Conservation (phyloP, 2,329 filamentous ascomycete species). For the Penicillium sclerotigenum region DNA sequence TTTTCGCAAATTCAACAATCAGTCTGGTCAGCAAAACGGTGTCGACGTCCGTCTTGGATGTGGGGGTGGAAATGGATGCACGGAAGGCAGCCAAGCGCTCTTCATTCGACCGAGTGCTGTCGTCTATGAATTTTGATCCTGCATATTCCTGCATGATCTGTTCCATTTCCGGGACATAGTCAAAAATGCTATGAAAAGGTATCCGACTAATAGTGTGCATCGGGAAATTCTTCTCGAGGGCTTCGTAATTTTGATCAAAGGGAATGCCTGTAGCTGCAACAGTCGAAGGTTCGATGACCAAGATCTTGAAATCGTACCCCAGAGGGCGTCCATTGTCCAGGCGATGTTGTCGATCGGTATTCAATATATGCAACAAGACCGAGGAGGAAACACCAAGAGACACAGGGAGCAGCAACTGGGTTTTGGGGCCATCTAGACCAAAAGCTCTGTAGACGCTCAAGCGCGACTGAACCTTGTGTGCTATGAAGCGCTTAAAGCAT, state of each 20-base stretch:
- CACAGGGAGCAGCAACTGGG: conserved; percentile 69
- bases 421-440: conserved; percentile 26
- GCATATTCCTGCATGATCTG: conserved; percentile 34
- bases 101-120: conserved; percentile 33
- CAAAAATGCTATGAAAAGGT: conserved; percentile 62
- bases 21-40: conserved; percentile 69
- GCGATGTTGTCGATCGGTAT: conserved; percentile 60
- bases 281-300: conserved; percentile 43
- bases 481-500: conserved; percentile 77
- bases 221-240: conserved; percentile 60
- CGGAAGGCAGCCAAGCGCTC: conserved; percentile 57
- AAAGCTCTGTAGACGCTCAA: conserved; percentile 57
- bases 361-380: conserved; percentile 71
- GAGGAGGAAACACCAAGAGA: conserved; percentile 82
- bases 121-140: conserved; percentile 25
- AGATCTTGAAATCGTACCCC: conserved; percentile 62
- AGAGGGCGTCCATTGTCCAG: conserved; percentile 48
- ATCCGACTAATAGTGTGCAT: conserved; percentile 61
- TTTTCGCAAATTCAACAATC: conserved; percentile 63
- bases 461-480: conserved; percentile 76
- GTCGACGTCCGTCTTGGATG: conserved; percentile 71
- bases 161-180: conserved; percentile 36
- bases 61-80: conserved; percentile 64
- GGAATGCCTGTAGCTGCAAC: conserved; percentile 22
- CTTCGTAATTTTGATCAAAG: conserved; percentile 37